A percentile compares a stretch with the other conserved stretches of the same genome.
Evolutionary conservation across 352 stramenopile genomes (phyloP).

Genomic region (Paralagenidium karlingii): DNA sequence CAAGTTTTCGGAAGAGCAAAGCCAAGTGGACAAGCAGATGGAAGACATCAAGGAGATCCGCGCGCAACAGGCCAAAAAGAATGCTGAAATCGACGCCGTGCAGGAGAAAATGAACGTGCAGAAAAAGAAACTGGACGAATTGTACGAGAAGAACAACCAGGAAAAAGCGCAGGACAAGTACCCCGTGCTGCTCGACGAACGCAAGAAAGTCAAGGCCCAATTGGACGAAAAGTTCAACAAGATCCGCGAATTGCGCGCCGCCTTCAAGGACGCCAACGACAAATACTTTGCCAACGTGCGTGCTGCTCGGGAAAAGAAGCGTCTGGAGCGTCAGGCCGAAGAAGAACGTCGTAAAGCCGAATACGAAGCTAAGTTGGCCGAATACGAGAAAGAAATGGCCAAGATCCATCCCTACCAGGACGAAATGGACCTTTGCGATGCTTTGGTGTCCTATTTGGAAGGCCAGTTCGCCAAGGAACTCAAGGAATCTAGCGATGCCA

Average conservation of each 20-base stretch:
- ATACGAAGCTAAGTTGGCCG: slow-evolving; percentile 91
- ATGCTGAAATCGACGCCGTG: slow-evolving; percentile 90
- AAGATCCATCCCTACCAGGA: slow-evolving; percentile 96
- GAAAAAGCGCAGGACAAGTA: slow-evolving; percentile 83
- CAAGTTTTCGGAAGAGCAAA: slow-evolving; percentile 72
- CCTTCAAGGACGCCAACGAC: slow-evolving; percentile 90
- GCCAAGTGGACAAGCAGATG: slow-evolving; percentile 69
- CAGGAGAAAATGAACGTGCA: slow-evolving; percentile 87
- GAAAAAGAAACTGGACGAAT: slow-evolving; percentile 78
- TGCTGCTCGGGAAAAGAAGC: slow-evolving; percentile 76
- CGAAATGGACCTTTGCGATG: slow-evolving; percentile 93
- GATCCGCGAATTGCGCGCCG: slow-evolving; percentile 80
- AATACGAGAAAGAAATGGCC: slow-evolving; percentile 92
- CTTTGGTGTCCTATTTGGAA: slow-evolving; percentile 87
- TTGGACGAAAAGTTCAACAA: slow-evolving; percentile 80
- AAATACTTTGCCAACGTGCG: slow-evolving; percentile 89
- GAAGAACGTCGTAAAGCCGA: slow-evolving; percentile 70
- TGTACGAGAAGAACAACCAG: slow-evolving; percentile 83
- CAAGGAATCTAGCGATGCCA: slow-evolving; percentile 29
- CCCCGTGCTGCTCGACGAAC: slow-evolving; percentile 69
- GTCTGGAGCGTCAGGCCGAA: slow-evolving; percentile 71
- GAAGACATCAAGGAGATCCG: slow-evolving; percentile 67
- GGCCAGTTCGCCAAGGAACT: slow-evolving; percentile 85
- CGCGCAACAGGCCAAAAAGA: slow-evolving; percentile 79
- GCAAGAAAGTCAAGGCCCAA: slow-evolving; percentile 85